These are phyloP conservation scores for Glaciozyma antarctica DNA, from an alignment of 768 basidiomycete genomes.

Conservation along the genomic window DNA sequence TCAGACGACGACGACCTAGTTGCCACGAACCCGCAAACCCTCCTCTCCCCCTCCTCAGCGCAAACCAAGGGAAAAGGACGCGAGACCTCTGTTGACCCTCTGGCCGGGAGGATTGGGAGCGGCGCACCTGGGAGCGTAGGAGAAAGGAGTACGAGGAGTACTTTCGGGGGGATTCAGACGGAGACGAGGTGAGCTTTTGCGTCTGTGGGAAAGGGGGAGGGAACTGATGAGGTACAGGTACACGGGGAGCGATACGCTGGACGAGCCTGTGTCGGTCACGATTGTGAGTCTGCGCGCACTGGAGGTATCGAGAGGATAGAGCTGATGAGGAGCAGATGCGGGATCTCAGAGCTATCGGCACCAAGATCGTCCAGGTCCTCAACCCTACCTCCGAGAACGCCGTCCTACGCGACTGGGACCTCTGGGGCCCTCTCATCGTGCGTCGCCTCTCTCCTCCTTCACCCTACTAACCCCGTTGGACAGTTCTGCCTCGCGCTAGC, in stretches of 20 bases:
- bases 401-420: slow-evolving; percentile 89
- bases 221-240: slow-evolving; percentile 45
- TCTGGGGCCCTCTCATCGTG: slow-evolving; percentile 82
- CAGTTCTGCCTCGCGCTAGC: slow-evolving; percentile 62
- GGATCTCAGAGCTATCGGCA: slow-evolving; percentile 80
- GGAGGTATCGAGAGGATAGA: not conserved
- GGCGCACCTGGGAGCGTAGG: not conserved
- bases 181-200: slow-evolving; percentile 64
- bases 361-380: slow-evolving; percentile 85
- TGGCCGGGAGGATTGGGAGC: slow-evolving; percentile 23
- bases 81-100: not conserved
- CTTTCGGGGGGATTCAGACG: slow-evolving; percentile 69
- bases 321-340: slow-evolving; percentile 52
- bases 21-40: slow-evolving; percentile 8
- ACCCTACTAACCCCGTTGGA: not conserved
- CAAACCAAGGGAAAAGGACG: slow-evolving; percentile 20
- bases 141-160: slow-evolving; percentile 14
- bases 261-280: slow-evolving; percentile 79
- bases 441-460: not conserved
- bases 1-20: slow-evolving; percentile 21
- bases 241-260: slow-evolving; percentile 76
- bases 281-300: slow-evolving; percentile 52
- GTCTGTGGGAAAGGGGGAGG: not conserved
- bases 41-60: slow-evolving; percentile 12
- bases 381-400: slow-evolving; percentile 67